Conservation (phyloP, 2,329 filamentous ascomycete genomes). For the Microdochium bolleyi region DNA sequence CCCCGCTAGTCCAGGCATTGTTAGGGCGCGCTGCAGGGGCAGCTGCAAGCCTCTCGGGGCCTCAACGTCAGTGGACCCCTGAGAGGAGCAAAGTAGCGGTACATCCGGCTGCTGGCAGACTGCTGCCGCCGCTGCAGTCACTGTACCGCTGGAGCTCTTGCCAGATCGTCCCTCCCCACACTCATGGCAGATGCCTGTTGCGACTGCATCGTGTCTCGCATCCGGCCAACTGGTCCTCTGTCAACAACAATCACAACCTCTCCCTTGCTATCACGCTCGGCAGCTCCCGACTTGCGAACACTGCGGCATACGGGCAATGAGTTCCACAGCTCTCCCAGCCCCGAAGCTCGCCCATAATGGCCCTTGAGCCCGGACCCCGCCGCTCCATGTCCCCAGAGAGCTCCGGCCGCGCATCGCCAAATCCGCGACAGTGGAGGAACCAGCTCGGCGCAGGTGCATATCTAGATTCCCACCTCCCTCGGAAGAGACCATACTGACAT, state of each 20-base stretch:
- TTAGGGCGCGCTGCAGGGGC: too few species aligned
- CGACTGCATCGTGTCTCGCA: too few species aligned
- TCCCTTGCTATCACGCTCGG: background rate
- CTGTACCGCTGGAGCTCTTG: too few species aligned
- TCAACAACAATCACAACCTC: background rate
- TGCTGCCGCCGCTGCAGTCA: too few species aligned
- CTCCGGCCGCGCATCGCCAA: constrained; percentile 74
- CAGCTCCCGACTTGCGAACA: background rate
- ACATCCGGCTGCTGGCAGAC: too few species aligned
- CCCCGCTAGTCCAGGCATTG: too few species aligned
- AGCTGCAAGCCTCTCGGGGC: too few species aligned
- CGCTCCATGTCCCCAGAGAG: constrained; percentile 68
- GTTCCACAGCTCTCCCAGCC: constrained; percentile 10
- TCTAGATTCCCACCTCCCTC: background rate
- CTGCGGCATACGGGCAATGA: background rate
- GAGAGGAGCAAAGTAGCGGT: too few species aligned
- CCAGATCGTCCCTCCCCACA: too few species aligned
- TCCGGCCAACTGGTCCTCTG: background rate
- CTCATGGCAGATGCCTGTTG: too few species aligned
- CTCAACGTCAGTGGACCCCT: too few species aligned
- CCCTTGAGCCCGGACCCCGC: constrained; percentile 51
- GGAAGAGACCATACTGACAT: constrained; percentile 6
- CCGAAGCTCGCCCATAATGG: constrained; percentile 39
- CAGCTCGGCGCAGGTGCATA: constrained; percentile 67
- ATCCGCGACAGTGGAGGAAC: constrained; percentile 68